These are phyloP conservation scores for Eleusine indica DNA, from an alignment of 176 grass and related monocot species.

Conservation along the genomic window DNA sequence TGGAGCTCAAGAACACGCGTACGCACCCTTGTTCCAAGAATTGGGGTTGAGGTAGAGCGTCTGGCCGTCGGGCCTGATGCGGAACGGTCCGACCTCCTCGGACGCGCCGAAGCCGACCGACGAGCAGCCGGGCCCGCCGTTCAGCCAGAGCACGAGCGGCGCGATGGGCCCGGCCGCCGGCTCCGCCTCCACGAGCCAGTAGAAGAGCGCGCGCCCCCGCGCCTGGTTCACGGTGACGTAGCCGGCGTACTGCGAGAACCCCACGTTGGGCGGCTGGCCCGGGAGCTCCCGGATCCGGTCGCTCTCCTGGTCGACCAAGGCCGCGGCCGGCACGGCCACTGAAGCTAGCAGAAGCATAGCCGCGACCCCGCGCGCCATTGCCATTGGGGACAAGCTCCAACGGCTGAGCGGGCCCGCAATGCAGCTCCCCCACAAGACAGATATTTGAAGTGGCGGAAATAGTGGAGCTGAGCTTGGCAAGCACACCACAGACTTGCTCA, in stretches of 20 bases:
- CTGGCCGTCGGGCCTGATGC: slow-evolving; percentile 74
- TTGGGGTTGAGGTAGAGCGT: slow-evolving; percentile 73
- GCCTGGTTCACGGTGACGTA: slow-evolving; percentile 76
- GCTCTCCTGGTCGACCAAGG: slow-evolving; percentile 52
- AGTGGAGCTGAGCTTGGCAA: slow-evolving; percentile 15
- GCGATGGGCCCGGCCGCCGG: slow-evolving; percentile 54
- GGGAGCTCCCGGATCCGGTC: slow-evolving; percentile 85
- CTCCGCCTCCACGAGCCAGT: slow-evolving; percentile 93
- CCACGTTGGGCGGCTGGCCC: slow-evolving; percentile 63
- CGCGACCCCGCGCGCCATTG: slow-evolving; percentile 21
- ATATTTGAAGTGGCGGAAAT: not conserved
- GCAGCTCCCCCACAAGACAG: slow-evolving; percentile 7
- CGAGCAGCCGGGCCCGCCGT: slow-evolving; percentile 92
- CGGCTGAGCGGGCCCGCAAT: not conserved
- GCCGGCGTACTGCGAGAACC: slow-evolving; percentile 84
- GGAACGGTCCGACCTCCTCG: slow-evolving; percentile 97
- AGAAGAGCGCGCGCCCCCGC: slow-evolving; percentile 89
- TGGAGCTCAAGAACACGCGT: slow-evolving; percentile 10
- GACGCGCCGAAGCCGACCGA: slow-evolving; percentile 90
- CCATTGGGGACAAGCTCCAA: slow-evolving; percentile 30
- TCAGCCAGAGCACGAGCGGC: slow-evolving; percentile 94
- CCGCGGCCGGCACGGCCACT: not conserved
- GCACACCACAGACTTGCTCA: slow-evolving; percentile 24
- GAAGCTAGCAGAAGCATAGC: slow-evolving; percentile 34
- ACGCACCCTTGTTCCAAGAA: slow-evolving; percentile 91